These are phyloP conservation scores for Fonsecaea erecta DNA, from an alignment of 2,329 filamentous ascomycete species.

Conservation along the genomic window DNA sequence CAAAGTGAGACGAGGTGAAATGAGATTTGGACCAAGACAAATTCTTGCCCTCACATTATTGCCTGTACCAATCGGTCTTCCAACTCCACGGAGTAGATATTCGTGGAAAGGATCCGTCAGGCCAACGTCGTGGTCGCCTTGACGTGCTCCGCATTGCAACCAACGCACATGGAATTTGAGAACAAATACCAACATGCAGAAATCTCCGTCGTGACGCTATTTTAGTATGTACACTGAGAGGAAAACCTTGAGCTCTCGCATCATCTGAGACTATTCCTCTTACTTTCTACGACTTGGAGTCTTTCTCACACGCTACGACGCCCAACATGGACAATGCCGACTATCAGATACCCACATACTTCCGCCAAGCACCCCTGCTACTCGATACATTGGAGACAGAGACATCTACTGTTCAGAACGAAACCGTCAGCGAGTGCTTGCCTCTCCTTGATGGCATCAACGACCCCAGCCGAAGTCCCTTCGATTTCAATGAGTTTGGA, in stretches of 20 bases:
- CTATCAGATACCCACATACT: conserved; percentile 45
- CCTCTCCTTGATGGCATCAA: conserved; percentile 63
- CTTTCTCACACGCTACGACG: conserved; percentile 11
- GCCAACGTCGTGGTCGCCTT: not conserved
- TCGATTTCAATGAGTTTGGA: conserved; percentile 69
- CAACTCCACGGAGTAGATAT: not conserved
- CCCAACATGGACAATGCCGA: conserved; percentile 10
- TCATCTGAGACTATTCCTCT: not conserved
- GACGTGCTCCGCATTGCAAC: conserved; percentile 4
- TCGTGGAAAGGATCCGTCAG: not conserved
- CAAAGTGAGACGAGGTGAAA: not conserved
- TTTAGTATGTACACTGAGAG: not conserved
- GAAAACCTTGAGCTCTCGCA: not conserved
- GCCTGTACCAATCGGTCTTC: not conserved
- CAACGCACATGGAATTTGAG: conserved; percentile 21
- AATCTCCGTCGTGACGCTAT: not conserved
- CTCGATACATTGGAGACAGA: conserved; percentile 69
- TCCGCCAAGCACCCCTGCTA: conserved; percentile 61
- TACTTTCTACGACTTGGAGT: not conserved
- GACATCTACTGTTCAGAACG: conserved; percentile 70
- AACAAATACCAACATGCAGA: conserved; percentile 30
- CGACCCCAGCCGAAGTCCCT: conserved; percentile 48
- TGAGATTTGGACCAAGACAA: not conserved
- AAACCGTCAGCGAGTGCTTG: conserved; percentile 70
- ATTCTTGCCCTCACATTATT: not conserved